phyloP scores from a whole-genome alignment of 1,139 yeast genomes.

The Yamadazyma taylorii region DNA sequence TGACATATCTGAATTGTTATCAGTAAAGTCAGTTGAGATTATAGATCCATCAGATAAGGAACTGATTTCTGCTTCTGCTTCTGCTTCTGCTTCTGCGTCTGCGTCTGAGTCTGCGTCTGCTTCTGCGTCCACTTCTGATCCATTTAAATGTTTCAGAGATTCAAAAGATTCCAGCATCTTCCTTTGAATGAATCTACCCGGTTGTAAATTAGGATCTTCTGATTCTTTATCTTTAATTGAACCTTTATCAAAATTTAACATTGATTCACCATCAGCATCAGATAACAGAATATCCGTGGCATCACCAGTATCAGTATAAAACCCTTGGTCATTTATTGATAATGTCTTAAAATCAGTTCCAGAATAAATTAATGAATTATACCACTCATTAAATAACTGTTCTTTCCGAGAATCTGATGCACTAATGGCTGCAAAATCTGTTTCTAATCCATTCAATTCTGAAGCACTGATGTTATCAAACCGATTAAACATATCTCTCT shows the following conservation, averaged over 20 bases:
- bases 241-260: constrained; percentile 6
- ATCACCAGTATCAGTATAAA: constrained; percentile 24
- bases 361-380: constrained; percentile 30
- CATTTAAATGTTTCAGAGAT: no score
- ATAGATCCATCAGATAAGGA: constrained; percentile 27
- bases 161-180: constrained; percentile 12
- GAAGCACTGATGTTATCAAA: constrained; percentile 8
- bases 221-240: constrained; percentile 5
- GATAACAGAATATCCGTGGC: constrained; percentile 9
- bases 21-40: constrained; percentile 15
- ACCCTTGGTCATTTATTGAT: constrained; percentile 43
- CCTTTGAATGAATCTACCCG: constrained; percentile 11
- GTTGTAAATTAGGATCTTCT: constrained; percentile 7
- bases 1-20: constrained; percentile 7
- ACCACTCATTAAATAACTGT: constrained; percentile 28
- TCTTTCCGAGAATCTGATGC: constrained; percentile 7
- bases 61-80: no score
- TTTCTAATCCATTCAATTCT: no score
- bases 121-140: neutral
- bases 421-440: constrained; percentile 5
- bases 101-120: no score
- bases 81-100: no score
- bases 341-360: constrained; percentile 25
- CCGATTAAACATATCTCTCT: constrained; percentile 5
- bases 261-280: constrained; percentile 7